These are phyloP conservation scores for Panaeolus papilionaceus DNA, from an alignment of 768 basidiomycete species.

Conservation along the genomic window DNA sequence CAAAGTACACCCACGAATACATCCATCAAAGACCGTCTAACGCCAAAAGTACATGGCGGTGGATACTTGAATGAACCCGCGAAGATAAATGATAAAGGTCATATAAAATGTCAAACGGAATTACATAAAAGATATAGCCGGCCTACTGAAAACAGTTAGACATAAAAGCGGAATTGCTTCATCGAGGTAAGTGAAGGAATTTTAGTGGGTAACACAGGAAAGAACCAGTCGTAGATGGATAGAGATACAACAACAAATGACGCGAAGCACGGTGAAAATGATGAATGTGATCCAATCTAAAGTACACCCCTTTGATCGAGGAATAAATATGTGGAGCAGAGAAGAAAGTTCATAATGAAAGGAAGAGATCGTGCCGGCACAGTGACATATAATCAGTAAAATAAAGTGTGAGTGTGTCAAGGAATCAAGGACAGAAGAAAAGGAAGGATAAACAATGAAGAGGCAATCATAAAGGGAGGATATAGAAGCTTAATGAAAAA, in stretches of 20 bases:
- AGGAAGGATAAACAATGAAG: background rate
- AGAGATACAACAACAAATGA: slow-evolving; percentile 9
- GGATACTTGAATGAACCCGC: background rate
- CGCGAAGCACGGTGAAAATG: slow-evolving; percentile 1
- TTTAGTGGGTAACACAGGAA: background rate
- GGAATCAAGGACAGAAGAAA: slow-evolving; percentile 1
- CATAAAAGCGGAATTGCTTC: slow-evolving; percentile 12
- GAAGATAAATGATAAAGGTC: background rate
- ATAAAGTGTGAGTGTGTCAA: background rate
- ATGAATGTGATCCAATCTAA: background rate
- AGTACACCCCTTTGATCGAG: background rate
- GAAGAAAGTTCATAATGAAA: background rate
- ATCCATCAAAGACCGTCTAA: background rate
- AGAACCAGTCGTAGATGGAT: background rate
- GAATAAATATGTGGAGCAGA: background rate
- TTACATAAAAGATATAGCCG: background rate
- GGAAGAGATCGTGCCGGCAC: slow-evolving; percentile 6
- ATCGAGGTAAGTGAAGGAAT: slow-evolving; percentile 2
- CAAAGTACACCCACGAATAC: slow-evolving; percentile 1
- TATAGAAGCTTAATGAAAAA: slow-evolving; percentile 4
- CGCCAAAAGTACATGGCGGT: background rate
- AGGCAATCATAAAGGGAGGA: background rate
- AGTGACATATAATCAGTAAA: background rate
- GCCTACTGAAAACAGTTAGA: background rate
- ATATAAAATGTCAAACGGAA: background rate